Base-by-base conservation (phyloP, 352 stramenopile genomes). In the Globisporangium heterothallicum region DNA sequence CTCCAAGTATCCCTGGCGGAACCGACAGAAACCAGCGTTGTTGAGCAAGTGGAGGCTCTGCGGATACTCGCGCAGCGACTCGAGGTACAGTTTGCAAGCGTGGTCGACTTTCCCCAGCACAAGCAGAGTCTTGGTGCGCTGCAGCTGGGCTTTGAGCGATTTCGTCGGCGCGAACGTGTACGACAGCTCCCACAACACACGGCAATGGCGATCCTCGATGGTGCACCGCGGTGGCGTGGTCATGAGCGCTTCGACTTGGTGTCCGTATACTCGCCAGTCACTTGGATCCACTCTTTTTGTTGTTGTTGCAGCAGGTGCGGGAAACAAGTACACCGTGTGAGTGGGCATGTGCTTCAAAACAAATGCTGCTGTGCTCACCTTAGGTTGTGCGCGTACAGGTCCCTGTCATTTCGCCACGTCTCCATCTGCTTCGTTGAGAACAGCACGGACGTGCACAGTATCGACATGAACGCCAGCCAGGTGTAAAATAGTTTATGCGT, bases 191-290 rank as follows among this genome's bases (percentile, higher is more conserved):
- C 61, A 30, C 13, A 34, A 30, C 9, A 42, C 32, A 5, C 53
- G 53, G 38, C 61, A 68, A 4, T 52, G 10, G 4, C 26, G 3
- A 13, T 36, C 30, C 30, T 36, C 16, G 30, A 13, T 36, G 9
- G 30, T 13, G 30, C 30, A 36, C 27, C 0, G 26, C 38, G 29
- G 30, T 35, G 32, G 16, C 47, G 4, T 25, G n/a, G 12, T 36
- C 16, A 38, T 10, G 14, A 60, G 26, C 32, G 48, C 32, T 2
- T 51, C 19, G 29, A 38, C 59, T 2, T 42, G 43, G 1, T 30
- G n/a, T 35, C 74, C 53, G 26, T 74, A 27, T 3, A 70, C 34
- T 4, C 67, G 47, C 61, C 57, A 77, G 49, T 80, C 70, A 2
- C 56, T 16, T 10, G 57, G 61, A 53, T 77, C 64, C 14, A 68